Evolutionary conservation across 106 monocot species (phyloP).

Genomic region (Dioscorea dumetorum): DNA sequence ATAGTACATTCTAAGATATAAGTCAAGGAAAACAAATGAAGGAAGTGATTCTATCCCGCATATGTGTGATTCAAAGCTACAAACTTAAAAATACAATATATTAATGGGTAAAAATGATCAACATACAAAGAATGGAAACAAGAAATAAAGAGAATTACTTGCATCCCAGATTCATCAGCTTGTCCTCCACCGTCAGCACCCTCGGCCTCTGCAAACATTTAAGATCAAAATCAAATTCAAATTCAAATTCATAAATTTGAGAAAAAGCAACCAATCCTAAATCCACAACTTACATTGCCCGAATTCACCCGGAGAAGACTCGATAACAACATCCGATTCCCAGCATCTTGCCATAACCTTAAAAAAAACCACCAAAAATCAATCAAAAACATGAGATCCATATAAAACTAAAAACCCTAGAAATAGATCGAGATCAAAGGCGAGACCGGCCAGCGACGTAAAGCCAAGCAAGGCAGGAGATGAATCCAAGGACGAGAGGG

Average conservation of each 20-base stretch:
- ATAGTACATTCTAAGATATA: too few species aligned
- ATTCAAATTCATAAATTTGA: neutral
- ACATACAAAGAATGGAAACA: neutral
- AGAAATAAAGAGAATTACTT: conserved; percentile 35
- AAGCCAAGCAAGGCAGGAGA: conserved; percentile 92
- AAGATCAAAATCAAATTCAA: neutral
- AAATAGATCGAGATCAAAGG: neutral
- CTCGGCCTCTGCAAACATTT: conserved; percentile 47
- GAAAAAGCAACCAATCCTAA: neutral
- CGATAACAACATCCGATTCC: conserved; percentile 68
- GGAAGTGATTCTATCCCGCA: too few species aligned
- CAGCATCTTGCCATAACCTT: conserved; percentile 97
- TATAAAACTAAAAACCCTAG: neutral
- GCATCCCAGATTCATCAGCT: conserved; percentile 82
- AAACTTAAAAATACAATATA: too few species aligned
- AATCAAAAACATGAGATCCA: neutral
- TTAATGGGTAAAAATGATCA: too few species aligned
- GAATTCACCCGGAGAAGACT: conserved; percentile 57
- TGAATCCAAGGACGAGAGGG: conserved; percentile 67
- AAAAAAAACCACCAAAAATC: neutral
- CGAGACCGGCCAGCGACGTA: conserved; percentile 77
- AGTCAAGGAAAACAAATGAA: neutral
- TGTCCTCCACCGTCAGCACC: conserved; percentile 80
- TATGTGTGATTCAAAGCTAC: too few species aligned
- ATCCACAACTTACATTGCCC: conserved; percentile 31